Percentiles rank a stretch among this genome's conserved stretches.
phyloP scores from a whole-genome alignment of 139 green algal genomes.

The Diplosphaera chodatii region DNA sequence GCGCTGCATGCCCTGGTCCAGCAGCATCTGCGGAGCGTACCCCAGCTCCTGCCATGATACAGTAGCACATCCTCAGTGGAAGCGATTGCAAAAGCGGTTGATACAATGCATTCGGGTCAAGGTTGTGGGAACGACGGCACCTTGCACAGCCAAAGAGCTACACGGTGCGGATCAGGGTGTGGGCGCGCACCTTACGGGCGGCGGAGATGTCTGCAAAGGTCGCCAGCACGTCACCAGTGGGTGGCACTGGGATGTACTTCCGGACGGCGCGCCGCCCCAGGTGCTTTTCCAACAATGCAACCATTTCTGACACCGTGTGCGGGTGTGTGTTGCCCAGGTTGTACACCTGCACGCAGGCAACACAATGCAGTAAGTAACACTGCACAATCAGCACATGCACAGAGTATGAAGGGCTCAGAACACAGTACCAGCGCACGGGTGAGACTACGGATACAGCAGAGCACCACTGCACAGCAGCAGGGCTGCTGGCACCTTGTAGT shows the following conservation, averaged over 20 bases:
- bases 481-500: neutral
- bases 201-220: conserved; percentile 68
- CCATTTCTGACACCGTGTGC: conserved; percentile 56
- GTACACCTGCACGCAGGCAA: conserved; percentile 54
- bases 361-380: no score
- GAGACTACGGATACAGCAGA: no score
- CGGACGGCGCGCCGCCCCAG: conserved; percentile 41
- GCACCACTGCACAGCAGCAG: no score
- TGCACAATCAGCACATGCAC: no score
- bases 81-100: no score
- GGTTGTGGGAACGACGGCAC: no score
- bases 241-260: conserved; percentile 49
- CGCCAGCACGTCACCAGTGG: conserved; percentile 63
- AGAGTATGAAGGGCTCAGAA: no score
- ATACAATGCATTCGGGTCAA: no score
- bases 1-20: conserved; percentile 43
- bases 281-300: conserved; percentile 52
- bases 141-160: no score
- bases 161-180: conserved; percentile 18
- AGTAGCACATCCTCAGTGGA: neutral
- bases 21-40: conserved; percentile 1
- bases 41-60: neutral
- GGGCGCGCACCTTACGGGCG: conserved; percentile 31
- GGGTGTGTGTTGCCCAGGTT: conserved; percentile 76
- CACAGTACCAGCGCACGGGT: neutral